Evolutionary conservation across 768 basidiomycete genomes (phyloP), one percentile per base, ranked within the genome.

Genomic region (Boletus sp.): DNA sequence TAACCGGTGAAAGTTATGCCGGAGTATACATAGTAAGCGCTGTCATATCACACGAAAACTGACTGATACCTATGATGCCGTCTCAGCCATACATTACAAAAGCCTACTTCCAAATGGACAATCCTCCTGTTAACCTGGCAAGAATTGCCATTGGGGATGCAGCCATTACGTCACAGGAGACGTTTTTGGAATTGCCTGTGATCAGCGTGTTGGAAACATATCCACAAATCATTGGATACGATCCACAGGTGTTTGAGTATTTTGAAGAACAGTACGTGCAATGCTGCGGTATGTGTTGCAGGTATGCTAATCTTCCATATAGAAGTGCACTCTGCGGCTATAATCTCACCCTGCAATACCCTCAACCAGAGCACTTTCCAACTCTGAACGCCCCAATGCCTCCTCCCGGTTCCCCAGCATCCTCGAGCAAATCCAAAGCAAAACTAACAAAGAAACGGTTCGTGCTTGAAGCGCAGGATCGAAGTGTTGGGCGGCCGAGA

Each of bases 1-100:
- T 90, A n/a, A 83, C 83, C 0, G 89, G 89, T 3, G 89, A 90
- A 70, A 87, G 85, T 64, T 89, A 89, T 69, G 82, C 89, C 20
- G 88, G 88, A 24, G 79, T 75, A 48, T 88, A 84, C 61, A 88
- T 89, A 47, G 83, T 83, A 60, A 56, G 82, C 68, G 7, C 47
- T 28, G 24, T 24, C 24, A 24, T 24, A 24, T 24, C 24, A 3
- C 24, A 24, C 24, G 24, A 24, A 24, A 24, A 24, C 24, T 24
- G 24, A 24, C 24, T 24, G 24, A 24, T 24, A 24, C 24, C 24
- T 24, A 24, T 24, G 24, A 24, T 24, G 24, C 24, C 24, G 24
- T 3, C 24, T 24, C 33, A 33, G 33, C 33, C 33, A 3, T 33
- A 33, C 11, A 33, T 33, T 11, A 33, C 33, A 8, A 33, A 33